Evolutionary conservation across 805 yeast species (phyloP).

Genomic region (Zygoascus ofunaensis): DNA sequence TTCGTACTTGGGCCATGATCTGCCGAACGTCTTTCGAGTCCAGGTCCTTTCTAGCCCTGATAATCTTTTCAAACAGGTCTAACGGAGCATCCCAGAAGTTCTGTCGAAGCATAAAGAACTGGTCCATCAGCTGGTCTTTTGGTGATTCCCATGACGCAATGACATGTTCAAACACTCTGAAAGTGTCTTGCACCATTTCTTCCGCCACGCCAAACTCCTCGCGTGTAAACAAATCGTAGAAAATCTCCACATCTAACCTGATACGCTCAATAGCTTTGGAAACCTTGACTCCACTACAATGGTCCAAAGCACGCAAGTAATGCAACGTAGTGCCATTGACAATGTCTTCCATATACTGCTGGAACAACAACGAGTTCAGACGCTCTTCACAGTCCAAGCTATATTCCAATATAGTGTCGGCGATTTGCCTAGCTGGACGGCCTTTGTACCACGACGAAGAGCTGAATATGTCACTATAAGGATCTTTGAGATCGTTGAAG

Average conservation of each 20-base stretch:
- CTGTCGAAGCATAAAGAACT: conserved; percentile 53
- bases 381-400: conserved; percentile 51
- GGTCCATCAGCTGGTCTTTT: conserved; percentile 39
- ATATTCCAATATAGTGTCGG: conserved; percentile 69
- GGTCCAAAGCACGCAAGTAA: conserved; percentile 40
- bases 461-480: conserved; percentile 48
- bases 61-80: conserved; percentile 55
- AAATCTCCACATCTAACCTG: conserved; percentile 49
- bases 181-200: conserved; percentile 36
- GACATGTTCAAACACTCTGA: conserved; percentile 52
- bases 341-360: conserved; percentile 43
- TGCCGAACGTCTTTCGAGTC: conserved; percentile 26
- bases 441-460: conserved; percentile 62
- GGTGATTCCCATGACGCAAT: conserved; percentile 46
- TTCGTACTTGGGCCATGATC: conserved; percentile 25
- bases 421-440: conserved; percentile 49
- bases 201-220: conserved; percentile 29
- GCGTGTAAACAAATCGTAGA: conserved; percentile 40
- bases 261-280: conserved; percentile 39
- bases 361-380: conserved; percentile 46
- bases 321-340: conserved; percentile 43
- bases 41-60: conserved; percentile 36
- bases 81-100: conserved; percentile 72
- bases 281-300: conserved; percentile 35
- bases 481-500: conserved; percentile 59